phyloP scores from a whole-genome alignment of 225 moss, liverwort and hornwort genomes.

The Pseudisothecium myosuroides region DNA sequence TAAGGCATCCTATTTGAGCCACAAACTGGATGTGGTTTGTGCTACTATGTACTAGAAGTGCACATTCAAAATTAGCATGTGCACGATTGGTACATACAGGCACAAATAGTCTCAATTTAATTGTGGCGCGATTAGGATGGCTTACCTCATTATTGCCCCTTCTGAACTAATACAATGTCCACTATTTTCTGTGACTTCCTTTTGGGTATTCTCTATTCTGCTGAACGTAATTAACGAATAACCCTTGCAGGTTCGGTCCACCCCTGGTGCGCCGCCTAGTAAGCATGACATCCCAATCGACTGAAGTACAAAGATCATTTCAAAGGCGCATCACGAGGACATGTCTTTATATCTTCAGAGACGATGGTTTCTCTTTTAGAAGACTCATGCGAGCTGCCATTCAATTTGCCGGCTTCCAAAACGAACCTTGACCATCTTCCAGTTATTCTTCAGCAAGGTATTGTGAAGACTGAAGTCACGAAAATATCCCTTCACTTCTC shows the following conservation, averaged over 20 bases:
- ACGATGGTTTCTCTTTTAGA: background rate
- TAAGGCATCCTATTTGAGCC: background rate
- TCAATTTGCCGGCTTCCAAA: background rate
- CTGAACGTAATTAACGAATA: background rate
- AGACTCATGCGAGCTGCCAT: background rate
- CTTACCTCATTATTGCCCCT: background rate
- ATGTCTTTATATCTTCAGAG: background rate
- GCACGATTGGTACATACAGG: background rate
- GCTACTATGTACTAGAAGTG: background rate
- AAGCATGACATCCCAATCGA: background rate
- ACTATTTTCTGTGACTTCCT: background rate
- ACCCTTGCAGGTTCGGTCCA: conserved; percentile 6
- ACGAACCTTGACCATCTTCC: background rate
- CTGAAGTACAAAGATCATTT: background rate
- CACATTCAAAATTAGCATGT: no score
- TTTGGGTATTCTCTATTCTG: background rate
- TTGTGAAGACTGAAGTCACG: background rate
- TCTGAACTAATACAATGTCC: background rate
- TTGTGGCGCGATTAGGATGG: background rate
- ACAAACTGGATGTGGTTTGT: background rate
- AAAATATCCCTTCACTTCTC: background rate
- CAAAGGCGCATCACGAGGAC: background rate
- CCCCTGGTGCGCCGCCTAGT: background rate
- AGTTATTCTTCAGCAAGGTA: background rate
- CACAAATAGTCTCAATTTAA: background rate